These are phyloP conservation scores for Podospora sp. DNA, from an alignment of 495 filamentous ascomycete genomes.

Conservation along the genomic window DNA sequence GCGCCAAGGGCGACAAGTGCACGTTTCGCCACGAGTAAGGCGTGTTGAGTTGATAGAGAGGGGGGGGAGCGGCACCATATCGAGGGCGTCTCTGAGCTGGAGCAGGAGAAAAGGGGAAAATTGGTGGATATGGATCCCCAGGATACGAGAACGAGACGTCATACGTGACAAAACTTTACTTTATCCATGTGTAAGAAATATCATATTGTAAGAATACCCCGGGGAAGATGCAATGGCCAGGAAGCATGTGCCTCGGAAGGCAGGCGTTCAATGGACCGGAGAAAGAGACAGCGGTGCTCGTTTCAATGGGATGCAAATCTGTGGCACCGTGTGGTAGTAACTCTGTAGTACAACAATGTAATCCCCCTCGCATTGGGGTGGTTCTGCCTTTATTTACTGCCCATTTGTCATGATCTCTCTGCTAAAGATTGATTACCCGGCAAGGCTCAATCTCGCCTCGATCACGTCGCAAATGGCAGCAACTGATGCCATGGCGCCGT, in stretches of 20 bases:
- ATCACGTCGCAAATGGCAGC: conserved; percentile 72
- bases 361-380: not conserved
- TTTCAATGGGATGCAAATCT: not conserved
- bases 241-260: not conserved
- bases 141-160: not conserved
- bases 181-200: not conserved
- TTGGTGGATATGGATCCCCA: not conserved
- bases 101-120: not conserved
- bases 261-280: not conserved
- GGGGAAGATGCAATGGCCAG: not conserved
- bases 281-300: not conserved
- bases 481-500: conserved; percentile 78
- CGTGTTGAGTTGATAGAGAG: not conserved
- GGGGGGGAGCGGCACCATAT: not conserved
- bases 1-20: conserved; percentile 81
- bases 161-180: not conserved
- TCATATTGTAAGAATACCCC: not conserved
- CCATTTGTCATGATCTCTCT: not conserved
- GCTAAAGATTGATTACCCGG: not conserved
- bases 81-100: not conserved
- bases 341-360: not conserved
- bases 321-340: not conserved
- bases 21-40: conserved; percentile 71
- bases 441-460: conserved; percentile 47
- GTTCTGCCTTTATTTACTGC: not conserved